Conservation (phyloP, 768 basidiomycete species). For the Boletus edulis region DNA sequence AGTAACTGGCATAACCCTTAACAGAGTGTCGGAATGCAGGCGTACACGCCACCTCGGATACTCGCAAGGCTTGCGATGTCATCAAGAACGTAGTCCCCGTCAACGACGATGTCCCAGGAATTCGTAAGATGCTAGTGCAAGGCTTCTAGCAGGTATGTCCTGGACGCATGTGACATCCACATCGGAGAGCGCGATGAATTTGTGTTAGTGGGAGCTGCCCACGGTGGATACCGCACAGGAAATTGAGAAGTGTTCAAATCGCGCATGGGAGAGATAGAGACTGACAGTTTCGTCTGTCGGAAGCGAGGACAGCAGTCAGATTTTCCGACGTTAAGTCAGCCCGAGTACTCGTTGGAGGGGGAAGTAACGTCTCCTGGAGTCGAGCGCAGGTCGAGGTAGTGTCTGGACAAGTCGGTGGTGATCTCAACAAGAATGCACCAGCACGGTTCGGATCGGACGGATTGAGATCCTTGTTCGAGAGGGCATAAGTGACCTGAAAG, state of each 20-base stretch:
- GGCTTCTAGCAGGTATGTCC: slow-evolving; percentile 1
- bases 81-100: slow-evolving; percentile 17
- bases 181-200: slow-evolving; percentile 2
- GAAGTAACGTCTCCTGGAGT: slow-evolving; percentile 9
- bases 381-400: not conserved
- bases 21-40: slow-evolving; percentile 16
- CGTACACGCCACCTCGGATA: slow-evolving; percentile 13
- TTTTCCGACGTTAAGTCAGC: slow-evolving; percentile 1
- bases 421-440: slow-evolving; percentile 7
- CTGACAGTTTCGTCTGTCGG: not conserved
- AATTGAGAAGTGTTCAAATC: not conserved
- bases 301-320: slow-evolving; percentile 1
- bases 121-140: slow-evolving; percentile 5
- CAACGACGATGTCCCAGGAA: slow-evolving; percentile 11
- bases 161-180: slow-evolving; percentile 4
- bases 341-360: not conserved
- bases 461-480: slow-evolving; percentile 15
- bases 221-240: not conserved
- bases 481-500: not conserved
- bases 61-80: slow-evolving; percentile 13
- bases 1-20: too few species aligned
- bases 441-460: slow-evolving; percentile 2
- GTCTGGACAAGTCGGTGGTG: not conserved
- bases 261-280: not conserved
- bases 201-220: slow-evolving; percentile 3